Conservation (phyloP, 1,284 basidiomycete species). For the Wallemia hederae region DNA sequence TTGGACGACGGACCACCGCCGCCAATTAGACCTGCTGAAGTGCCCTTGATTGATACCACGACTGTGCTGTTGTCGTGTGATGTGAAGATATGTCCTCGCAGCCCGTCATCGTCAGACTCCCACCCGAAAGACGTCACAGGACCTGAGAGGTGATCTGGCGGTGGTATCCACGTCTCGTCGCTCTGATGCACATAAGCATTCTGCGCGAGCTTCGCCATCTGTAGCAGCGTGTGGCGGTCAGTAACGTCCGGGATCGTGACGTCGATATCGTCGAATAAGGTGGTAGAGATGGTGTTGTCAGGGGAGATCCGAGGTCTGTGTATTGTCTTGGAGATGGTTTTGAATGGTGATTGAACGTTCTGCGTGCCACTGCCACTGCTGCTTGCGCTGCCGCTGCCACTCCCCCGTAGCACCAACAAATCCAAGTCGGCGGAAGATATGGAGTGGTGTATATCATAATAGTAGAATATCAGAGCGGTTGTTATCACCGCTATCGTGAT, state of each 20-base stretch:
- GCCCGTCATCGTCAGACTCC: constrained; percentile 58
- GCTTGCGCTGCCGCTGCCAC: too few relatives aligned
- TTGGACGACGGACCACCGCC: constrained; percentile 54
- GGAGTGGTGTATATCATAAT: background rate
- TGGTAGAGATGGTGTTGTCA: background rate
- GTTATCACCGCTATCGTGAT: too few relatives aligned
- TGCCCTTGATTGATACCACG: constrained; percentile 78
- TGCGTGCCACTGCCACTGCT: too few relatives aligned
- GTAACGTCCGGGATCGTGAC: constrained; percentile 25
- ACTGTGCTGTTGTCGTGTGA: constrained; percentile 27
- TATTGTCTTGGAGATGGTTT: background rate
- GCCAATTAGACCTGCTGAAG: constrained; percentile 47
- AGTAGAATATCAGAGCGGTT: too few relatives aligned
- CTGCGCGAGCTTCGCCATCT: constrained; percentile 76
- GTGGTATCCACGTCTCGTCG: background rate
- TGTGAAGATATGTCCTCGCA: constrained; percentile 51
- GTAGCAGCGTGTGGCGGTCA: constrained; percentile 41
- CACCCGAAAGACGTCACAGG: constrained; percentile 38
- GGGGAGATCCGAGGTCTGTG: background rate
- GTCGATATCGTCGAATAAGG: background rate
- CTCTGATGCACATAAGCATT: constrained; percentile 39
- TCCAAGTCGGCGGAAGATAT: too few relatives aligned
- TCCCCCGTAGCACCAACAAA: too few relatives aligned
- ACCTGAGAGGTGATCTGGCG: background rate
- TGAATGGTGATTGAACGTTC: background rate